Base-by-base conservation (phyloP, 768 basidiomycete species). In the Obba rivulosa region DNA sequence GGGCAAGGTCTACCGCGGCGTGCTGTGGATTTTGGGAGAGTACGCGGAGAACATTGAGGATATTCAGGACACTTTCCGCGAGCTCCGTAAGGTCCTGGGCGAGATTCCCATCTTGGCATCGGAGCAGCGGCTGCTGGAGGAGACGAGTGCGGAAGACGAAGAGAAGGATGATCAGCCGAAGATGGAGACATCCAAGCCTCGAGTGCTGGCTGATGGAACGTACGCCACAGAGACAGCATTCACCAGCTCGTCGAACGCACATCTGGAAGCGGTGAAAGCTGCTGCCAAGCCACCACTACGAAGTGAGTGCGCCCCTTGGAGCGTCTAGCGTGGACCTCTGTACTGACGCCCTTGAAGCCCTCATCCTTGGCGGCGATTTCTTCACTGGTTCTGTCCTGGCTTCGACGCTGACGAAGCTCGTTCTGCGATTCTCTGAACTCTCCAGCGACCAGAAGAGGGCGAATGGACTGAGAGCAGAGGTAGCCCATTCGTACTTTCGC, bases 21-120 rank as follows among this genome's bases (percentile, higher is more conserved):
- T 97, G 16, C 77, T 98, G 41, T 98, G 96, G 95, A 96, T 98
- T 55, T 75, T 97, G n/a, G 95, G 96, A 53, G 95, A 98, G 69
- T 99, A 98, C 58, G 84, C 89, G 34, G 80, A 84, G 53, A 68
- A 72, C 4, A 68, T 76, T 42, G 49, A 66, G 46, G 89, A 89
- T 50, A 89, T 97, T 52, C 75, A 82, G 50, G 73, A 67, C 39
- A 77, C 83, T 2, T 82, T 96, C 76, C 71, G 72, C 41, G 88
- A 91, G 64, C 74, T 97, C 38, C 75, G 93, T 47, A 83, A 84
- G 61, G 85, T 91, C 13, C 68, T 99, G 31, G 95, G 96, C 13
- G 96, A 99, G 70, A 87, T 99, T n/a, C 96, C 96, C 4, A 97
- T 99, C 46, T 69, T 97, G 40, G 92, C 95, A 1, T 85, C 87